Conservation (phyloP, 2,329 filamentous ascomycete species). For the Coleophoma cylindrospora region DNA sequence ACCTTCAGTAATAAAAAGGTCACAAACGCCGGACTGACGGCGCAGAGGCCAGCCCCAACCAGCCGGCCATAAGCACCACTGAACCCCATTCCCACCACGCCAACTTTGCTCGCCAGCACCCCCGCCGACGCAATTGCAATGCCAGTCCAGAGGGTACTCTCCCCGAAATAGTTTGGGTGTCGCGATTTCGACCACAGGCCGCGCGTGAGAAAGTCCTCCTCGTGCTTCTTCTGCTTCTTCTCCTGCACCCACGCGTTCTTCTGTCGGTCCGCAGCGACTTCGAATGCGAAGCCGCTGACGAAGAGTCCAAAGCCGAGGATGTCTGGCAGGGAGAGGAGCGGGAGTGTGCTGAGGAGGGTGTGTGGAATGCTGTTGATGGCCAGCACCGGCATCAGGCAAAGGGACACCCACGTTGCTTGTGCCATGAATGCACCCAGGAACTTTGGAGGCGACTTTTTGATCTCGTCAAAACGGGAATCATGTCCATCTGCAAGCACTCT, state of each 20-base stretch:
- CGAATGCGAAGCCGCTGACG: conserved; percentile 52
- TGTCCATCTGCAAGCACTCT: conserved; percentile 54
- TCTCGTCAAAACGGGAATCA: conserved; percentile 53
- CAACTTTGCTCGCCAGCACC: conserved; percentile 46
- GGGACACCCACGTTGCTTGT: conserved; percentile 63
- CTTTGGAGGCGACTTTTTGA: conserved; percentile 44
- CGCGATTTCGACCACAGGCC: conserved; percentile 57
- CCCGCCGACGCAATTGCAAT: conserved; percentile 56
- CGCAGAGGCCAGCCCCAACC: conserved; percentile 33
- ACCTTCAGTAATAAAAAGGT: conserved; percentile 59
- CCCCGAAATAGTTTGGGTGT: conserved; percentile 71
- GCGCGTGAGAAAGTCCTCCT: conserved; percentile 59
- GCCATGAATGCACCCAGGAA: conserved; percentile 51
- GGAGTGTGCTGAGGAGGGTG: conserved; percentile 42
- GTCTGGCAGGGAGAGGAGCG: conserved; percentile 44
- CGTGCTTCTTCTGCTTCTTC: conserved; percentile 60
- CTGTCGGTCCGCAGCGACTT: conserved; percentile 58
- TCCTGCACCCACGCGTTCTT: conserved; percentile 57
- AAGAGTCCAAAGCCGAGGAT: conserved; percentile 53
- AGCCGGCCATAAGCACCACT: conserved; percentile 29
- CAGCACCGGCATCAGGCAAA: conserved; percentile 62
- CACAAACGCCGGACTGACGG: conserved; percentile 59
- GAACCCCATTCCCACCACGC: conserved; percentile 44
- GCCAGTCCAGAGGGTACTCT: conserved; percentile 64
- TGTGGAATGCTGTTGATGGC: conserved; percentile 58